Evolutionary conservation across 148 eudicot species (phyloP).

Genomic region (Vaccinium corymbosum): DNA sequence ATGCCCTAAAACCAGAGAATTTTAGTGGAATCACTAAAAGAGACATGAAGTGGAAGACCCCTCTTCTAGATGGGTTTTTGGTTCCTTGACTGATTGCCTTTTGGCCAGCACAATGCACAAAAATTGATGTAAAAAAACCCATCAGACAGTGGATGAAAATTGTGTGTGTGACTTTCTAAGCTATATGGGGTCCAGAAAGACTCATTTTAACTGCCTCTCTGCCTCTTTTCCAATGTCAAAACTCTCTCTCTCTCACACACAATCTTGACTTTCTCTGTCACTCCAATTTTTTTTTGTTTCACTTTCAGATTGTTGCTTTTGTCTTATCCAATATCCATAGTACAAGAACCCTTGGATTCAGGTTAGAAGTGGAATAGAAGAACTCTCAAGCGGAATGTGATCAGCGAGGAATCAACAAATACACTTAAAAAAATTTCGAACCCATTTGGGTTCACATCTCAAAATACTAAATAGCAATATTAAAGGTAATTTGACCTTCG

Average conservation of each 20-base stretch:
- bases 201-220: background rate
- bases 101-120: constrained; percentile 14
- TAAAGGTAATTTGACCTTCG: background rate
- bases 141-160: background rate
- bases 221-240: background rate
- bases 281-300: background rate
- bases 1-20: background rate
- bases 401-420: constrained; percentile 1
- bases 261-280: background rate
- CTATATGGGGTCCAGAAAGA: background rate
- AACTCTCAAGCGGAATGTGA: constrained; percentile 25
- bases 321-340: constrained; percentile 5
- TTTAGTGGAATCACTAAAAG: background rate
- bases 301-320: constrained; percentile 12
- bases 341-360: constrained; percentile 15
- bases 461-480: background rate
- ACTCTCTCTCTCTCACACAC: background rate
- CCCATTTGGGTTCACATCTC: background rate
- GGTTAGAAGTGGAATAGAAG: constrained; percentile 29
- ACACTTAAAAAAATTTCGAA: background rate
- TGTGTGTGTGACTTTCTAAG: constrained; percentile 10
- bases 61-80: constrained; percentile 2
- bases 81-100: constrained; percentile 9
- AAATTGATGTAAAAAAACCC: background rate
- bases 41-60: constrained; percentile 13